Evolutionary conservation across 352 stramenopile genomes (phyloP), one percentile per base, ranked within the genome.

Genomic region (Globisporangium mamillatum): DNA sequence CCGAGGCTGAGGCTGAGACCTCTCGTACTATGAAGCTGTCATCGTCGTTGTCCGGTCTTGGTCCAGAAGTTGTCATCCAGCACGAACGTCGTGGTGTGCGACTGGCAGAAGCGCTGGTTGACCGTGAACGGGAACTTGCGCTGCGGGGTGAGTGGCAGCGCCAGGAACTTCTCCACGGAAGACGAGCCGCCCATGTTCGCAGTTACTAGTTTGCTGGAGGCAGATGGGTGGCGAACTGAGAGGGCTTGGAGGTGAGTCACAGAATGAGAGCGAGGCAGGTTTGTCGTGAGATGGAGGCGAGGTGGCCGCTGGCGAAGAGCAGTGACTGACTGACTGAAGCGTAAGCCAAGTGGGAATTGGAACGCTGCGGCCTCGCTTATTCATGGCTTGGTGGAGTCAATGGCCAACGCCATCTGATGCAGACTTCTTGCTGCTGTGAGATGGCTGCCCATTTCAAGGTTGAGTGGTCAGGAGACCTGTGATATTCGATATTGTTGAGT

Each of bases 51-150:
- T 10, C 44, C 41, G 27, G 24, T 22, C 75, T 64, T 72, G 60
- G 29, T 72, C 69, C 3, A 80, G 64, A 84, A 84, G 59, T 77
- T 78, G 72, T 84, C 74, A 9, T 63, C 53, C 10, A 84, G 75
- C 53, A 73, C 74, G 36, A 84, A 56, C 46, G 73, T 79, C 63
- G 72, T 76, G 25, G 71, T 61, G 48, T 70, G 77, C 18, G 69
- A 58, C 5, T 69, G 70, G 55, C 77, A 76, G 61, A 84, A 84
- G 60, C 77, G 76, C 22, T 68, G 75, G 66, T 75, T 81, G 16
- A 84, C 72, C 41, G 75, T 69, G 64, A 78, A 80, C 53, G 77
- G 77, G 62, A 81, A 84, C 57, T 79, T 76, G 72, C 70, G 79
- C 63, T 84, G 77, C 66, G 72, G 61, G 18, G 63, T 52, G 27